Evolutionary conservation across 495 filamentous ascomycete genomes (phyloP).

Genomic region (Sordaria brevicollis): DNA sequence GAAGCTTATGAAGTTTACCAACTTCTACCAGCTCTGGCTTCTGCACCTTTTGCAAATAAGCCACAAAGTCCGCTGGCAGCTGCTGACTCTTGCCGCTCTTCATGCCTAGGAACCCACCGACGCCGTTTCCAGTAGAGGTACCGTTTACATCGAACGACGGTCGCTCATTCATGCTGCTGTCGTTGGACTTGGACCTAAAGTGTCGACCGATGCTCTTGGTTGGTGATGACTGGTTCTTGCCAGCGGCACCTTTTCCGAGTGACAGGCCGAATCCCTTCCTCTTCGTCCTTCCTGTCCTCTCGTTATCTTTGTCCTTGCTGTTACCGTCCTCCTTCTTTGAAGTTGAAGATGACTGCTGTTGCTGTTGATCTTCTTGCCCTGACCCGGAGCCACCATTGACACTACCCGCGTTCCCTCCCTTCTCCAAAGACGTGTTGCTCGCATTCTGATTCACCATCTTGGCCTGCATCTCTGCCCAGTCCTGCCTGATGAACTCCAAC

Average conservation of each 20-base stretch:
- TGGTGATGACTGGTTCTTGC: conserved; percentile 31
- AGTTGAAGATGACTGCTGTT: not conserved
- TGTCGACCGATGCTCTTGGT: conserved; percentile 43
- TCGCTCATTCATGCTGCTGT: conserved; percentile 36
- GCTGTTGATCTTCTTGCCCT: not conserved
- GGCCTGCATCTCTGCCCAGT: conserved; percentile 56
- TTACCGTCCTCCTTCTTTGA: not conserved
- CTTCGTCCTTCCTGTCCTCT: conserved; percentile 32
- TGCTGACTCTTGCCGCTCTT: conserved; percentile 37
- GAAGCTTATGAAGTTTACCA: conserved; percentile 87
- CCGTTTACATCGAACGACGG: conserved; percentile 22
- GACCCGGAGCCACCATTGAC: not conserved
- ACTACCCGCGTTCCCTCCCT: not conserved
- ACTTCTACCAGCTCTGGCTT: conserved; percentile 79
- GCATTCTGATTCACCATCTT: conserved; percentile 26
- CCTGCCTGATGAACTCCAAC: conserved; percentile 84
- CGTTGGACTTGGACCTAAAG: conserved; percentile 40
- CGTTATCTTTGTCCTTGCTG: conserved; percentile 21
- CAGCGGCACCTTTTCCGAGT: conserved; percentile 44
- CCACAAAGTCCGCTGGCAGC: conserved; percentile 69
- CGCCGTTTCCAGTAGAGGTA: not conserved
- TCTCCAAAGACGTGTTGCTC: conserved; percentile 18
- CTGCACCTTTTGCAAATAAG: conserved; percentile 65
- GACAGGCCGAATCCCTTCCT: conserved; percentile 70
- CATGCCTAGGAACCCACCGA: not conserved